These are phyloP conservation scores for Sisymbrium altissimum DNA, from an alignment of 345 rosid species.

Conservation along the genomic window DNA sequence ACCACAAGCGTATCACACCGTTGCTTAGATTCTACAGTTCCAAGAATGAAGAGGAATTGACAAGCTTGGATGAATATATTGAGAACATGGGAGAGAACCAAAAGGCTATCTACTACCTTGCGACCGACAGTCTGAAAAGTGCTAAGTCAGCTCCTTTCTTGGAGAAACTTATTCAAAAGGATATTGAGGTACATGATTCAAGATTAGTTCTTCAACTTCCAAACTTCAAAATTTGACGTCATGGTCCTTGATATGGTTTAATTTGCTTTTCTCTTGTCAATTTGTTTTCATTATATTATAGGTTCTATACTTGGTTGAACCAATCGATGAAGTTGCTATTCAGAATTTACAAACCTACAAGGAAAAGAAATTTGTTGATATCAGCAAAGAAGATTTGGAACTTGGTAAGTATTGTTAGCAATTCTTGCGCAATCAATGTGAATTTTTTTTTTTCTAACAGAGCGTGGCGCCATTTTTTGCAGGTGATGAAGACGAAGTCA, in stretches of 20 bases:
- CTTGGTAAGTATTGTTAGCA: conserved; percentile 51
- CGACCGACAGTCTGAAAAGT: conserved; percentile 90
- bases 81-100: conserved; percentile 97
- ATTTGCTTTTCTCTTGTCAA: not conserved
- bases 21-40: conserved; percentile 76
- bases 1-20: conserved; percentile 91
- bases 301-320: conserved; percentile 91
- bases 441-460: not conserved
- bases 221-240: not conserved
- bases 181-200: conserved; percentile 62
- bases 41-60: conserved; percentile 79
- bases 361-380: conserved; percentile 97
- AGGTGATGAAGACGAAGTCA: conserved; percentile 96
- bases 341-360: conserved; percentile 95
- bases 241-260: not conserved
- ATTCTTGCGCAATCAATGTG: not conserved
- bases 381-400: conserved; percentile 97
- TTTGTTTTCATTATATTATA: conserved; percentile 21
- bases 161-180: conserved; percentile 90
- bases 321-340: conserved; percentile 97
- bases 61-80: conserved; percentile 78
- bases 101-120: conserved; percentile 90
- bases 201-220: not conserved
- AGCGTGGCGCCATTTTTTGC: not conserved
- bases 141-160: conserved; percentile 93